Evolutionary conservation across 2,329 filamentous ascomycete genomes (phyloP), one percentile per base, ranked within the genome.

Genomic region (Aspergillus bombycis): DNA sequence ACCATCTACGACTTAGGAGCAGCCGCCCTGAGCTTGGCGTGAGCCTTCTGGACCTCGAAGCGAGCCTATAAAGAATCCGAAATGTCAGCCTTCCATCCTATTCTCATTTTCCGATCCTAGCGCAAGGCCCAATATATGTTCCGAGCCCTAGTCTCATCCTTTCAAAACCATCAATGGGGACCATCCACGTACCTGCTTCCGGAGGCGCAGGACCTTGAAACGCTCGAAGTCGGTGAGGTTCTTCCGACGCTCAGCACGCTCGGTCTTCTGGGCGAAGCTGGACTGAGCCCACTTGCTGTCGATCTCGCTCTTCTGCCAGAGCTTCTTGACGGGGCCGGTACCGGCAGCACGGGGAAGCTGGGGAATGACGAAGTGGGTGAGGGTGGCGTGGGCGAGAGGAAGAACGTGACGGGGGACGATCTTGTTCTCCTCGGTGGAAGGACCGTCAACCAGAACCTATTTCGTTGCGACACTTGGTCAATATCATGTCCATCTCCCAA

Each of bases 131-230:
- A 52, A n/a, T 52, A 11, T n/a, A 52, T 52, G 28, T 52, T 52
- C 48, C 48, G 10, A 32, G 28, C 48, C 28, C 52, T 34, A 19
- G 32, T 41, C 11, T 55, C 34, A 26, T 55, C 52, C 3, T 19
- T 26, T 21, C 21, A 21, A n/a, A 32, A 19, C 7, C 14, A 55
- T 16, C 28, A 45, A 34, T 21, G 8, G 55, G 48, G 55, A n/a
- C n/a, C n/a, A 58, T 52, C 64, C 61, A 85, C 87, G 73, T 80
- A 94, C 92, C 91, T 97, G 94, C 90, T 99, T 99, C 91, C 94
- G 96, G 85, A 98, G 88, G 84, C 94, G 91, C 89, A 98, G 88
- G 78, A 98, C 95, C 92, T 99, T 97, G 93, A 98, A 99, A 83
- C 95, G 91, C 88, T 99, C 95, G 81, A 99, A 99, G 88, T 99